Evolutionary conservation across 305 asterid species (phyloP), one percentile per base, ranked within the genome.

Genomic region (Fraxinus greggii): DNA sequence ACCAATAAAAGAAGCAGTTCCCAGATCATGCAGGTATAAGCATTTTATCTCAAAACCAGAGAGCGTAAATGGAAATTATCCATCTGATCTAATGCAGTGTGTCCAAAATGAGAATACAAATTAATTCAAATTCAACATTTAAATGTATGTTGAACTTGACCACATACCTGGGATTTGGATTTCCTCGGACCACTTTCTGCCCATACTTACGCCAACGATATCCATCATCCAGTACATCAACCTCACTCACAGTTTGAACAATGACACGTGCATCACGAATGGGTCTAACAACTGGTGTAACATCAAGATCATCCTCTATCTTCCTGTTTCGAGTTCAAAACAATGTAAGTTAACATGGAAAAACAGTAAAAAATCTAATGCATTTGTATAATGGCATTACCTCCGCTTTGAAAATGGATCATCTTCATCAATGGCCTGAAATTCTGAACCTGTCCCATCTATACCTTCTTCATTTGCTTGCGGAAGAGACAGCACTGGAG

Each of bases 181-280:
- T 96, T 80, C 98, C 98, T 56, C 98, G 90, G 87, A 96, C 99
- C 36, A 96, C 98, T 85, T 96, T 96, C 89, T 96, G 99, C 59
- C 99, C 99, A 65, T 96, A 96, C 88, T 96, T 96, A 77, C 99
- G 98, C 99, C 99, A 96, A 75, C 98, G 88, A 86, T 96, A 96
- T 48, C 98, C 99, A 86, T 94, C 99, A 83, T 96, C 98, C 86
- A 94, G 86, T 87, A 94, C 91, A 90, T 96, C 98, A 83, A 96
- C 97, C 93, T 93, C 99, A 75, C 98, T 96, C 84, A 93, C 86
- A 67, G 99, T 96, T 89, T 96, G 99, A 82, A 96, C 99, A 79
- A 96, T 98, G 42, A 96, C 98, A 38, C 98, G 91, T 42, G 99
- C 97, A 82, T 96, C 98, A 17, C 98, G 95, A 70, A 94, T 93